Evolutionary conservation across 2,329 filamentous ascomycete species (phyloP).

Genomic region (Colletotrichum sp.): DNA sequence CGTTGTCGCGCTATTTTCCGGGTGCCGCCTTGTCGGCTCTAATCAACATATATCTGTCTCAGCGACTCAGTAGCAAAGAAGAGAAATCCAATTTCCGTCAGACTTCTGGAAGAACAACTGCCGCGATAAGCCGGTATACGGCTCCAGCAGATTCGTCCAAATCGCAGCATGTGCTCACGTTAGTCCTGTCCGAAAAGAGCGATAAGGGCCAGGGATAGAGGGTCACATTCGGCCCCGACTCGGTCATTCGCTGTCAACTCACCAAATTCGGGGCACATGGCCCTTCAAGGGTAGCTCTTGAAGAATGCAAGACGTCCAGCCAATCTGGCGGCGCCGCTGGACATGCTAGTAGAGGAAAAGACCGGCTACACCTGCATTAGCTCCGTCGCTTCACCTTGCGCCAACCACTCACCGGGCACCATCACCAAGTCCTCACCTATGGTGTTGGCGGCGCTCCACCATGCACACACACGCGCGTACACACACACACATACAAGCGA

Average conservation of each 20-base stretch:
- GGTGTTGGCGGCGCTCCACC: background rate
- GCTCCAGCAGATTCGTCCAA: background rate
- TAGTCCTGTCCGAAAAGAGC: background rate
- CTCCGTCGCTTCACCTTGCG: background rate
- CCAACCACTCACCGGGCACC: constrained; percentile 3
- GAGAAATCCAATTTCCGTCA: background rate
- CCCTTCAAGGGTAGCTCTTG: background rate
- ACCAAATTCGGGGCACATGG: constrained; percentile 3
- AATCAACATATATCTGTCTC: background rate
- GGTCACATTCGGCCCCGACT: constrained; percentile 14
- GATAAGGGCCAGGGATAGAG: background rate
- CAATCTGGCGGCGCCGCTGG: background rate
- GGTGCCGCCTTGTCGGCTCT: too few species aligned
- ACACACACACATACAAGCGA: background rate
- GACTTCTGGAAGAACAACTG: background rate
- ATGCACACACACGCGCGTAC: background rate
- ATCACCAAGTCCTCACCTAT: constrained; percentile 5
- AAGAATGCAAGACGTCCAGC: background rate
- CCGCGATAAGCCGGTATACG: background rate
- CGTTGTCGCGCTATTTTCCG: background rate
- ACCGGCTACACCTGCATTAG: constrained; percentile 20
- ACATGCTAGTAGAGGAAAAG: background rate
- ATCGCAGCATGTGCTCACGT: constrained; percentile 2
- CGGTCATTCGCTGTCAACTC: constrained; percentile 4
- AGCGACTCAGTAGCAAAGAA: background rate